phyloP scores from a whole-genome alignment of 75 land plant species.

The Larix kaempferi region DNA sequence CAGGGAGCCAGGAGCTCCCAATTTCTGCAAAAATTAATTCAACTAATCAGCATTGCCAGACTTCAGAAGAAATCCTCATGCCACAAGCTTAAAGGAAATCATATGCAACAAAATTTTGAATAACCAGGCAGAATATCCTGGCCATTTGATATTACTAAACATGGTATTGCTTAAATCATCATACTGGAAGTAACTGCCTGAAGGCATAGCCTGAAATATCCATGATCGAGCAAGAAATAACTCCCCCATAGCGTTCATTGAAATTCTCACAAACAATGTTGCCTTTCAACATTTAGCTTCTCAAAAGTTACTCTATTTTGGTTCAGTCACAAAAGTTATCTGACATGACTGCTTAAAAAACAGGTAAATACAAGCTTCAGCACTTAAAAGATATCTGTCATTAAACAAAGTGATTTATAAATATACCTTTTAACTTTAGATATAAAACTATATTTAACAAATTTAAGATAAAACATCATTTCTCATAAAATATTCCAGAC shows the following conservation, averaged over 20 bases:
- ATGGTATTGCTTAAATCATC: not conserved
- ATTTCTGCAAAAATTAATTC: slow-evolving; percentile 29
- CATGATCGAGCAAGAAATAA: not conserved
- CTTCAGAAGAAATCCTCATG: not conserved
- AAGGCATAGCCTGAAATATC: not conserved
- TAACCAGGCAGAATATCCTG: not conserved
- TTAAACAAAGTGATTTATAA: not conserved
- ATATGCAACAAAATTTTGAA: not conserved
- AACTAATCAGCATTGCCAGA: not conserved
- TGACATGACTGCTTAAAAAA: too few relatives aligned
- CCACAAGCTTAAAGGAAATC: not conserved
- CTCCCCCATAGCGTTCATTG: not conserved
- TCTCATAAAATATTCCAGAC: not conserved
- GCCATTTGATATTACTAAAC: not conserved
- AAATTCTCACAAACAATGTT: too few relatives aligned
- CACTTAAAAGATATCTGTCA: too few relatives aligned
- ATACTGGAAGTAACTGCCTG: not conserved
- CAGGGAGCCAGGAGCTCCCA: slow-evolving; percentile 76
- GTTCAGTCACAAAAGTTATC: too few relatives aligned
- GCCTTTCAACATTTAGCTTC: too few relatives aligned
- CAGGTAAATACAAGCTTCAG: too few relatives aligned
- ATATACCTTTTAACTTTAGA: not conserved
- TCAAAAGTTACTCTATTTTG: too few relatives aligned
- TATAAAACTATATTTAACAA: not conserved
- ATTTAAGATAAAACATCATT: not conserved